phyloP scores from a whole-genome alignment of 768 basidiomycete species.

The Leucosporidium creatinivorum region DNA sequence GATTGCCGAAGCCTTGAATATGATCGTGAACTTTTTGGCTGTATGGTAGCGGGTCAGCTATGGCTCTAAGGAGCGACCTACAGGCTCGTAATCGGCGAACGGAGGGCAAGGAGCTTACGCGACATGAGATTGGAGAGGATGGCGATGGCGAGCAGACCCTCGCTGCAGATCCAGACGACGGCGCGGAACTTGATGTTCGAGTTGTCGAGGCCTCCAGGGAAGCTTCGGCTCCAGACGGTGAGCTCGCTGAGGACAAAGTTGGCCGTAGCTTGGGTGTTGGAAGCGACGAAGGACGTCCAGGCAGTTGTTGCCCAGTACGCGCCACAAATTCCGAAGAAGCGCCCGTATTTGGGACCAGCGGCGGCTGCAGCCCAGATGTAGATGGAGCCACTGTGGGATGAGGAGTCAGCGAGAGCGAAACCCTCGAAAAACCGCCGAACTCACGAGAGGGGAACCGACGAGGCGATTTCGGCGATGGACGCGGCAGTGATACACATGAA shows the following conservation, averaged over 20 bases:
- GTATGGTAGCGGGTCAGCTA: no score
- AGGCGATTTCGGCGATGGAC: conserved; percentile 83
- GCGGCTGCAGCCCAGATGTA: conserved; percentile 93
- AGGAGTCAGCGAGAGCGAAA: conserved; percentile 39
- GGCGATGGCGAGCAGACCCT: conserved; percentile 60
- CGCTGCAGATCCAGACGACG: conserved; percentile 74
- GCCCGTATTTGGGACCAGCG: conserved; percentile 75
- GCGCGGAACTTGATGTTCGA: conserved; percentile 78
- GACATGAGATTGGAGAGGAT: conserved; percentile 81
- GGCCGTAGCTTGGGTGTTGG: conserved; percentile 81
- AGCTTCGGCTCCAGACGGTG: conserved; percentile 68
- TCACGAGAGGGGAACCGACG: conserved; percentile 51
- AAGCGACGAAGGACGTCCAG: conserved; percentile 91
- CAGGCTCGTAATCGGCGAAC: no score
- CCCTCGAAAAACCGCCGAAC: background rate
- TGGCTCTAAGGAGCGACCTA: no score
- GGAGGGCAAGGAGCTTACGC: conserved; percentile 46
- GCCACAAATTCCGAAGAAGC: conserved; percentile 80
- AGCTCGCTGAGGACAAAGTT: conserved; percentile 84
- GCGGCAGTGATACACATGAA: conserved; percentile 84
- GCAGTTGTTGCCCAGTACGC: conserved; percentile 92
- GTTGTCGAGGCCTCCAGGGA: conserved; percentile 67
- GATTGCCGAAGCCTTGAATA: conserved; percentile 68
- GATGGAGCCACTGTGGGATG: conserved; percentile 65
- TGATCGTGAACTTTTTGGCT: conserved; percentile 53